Base-by-base conservation (phyloP, 129 eudicot genomes). In the Solidago caesia region DNA sequence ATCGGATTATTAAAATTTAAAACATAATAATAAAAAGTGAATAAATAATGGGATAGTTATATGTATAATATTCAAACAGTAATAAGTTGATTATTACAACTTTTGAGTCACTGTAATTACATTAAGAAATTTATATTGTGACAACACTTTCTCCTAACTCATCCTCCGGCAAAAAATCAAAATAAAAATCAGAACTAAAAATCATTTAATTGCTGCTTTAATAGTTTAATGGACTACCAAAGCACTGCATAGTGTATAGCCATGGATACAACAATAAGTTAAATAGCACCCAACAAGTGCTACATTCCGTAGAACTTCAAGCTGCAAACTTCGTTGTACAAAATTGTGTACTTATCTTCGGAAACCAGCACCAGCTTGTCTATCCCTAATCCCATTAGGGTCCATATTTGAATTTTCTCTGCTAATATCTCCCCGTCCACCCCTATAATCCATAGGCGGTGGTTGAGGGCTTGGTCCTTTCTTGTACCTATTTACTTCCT, bases 401-500 rank as follows among this genome's bases (percentile, higher is more conserved):
- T 66, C 67, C 47, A 67, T 76, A 73, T 77, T 74, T 7, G 70
- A 8, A 75, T 74, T 70, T 26, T 76, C 81, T 70, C 81, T 71
- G 69, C 64, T 49, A 57, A 64, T 65, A 79, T 79, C 82, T 33
- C 80, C 84, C 27, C 53, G 71, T 6, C 15, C 62, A 5, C 65
- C 83, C 64, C 56, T 67, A 56, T 55, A 70, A 64, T 74, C 75
- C 3, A 81, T 47, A 60, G 67, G 57, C 58, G 79, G 64, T 53
- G 43, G 25, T 42, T 74, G 72, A 5, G 72, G 62, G 42, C 65
- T 75, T 10, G 61, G 77, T 46, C 75, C 82, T 83, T 78, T 79
- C 81, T 75, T 76, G 78, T 89, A 85, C 75, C 96, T 90, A 72
- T 90, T 87, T 33, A 45, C 75, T 71, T 70, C 76, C 15, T 60